Evolutionary conservation across 257 asterid species (phyloP).

Genomic region (Solanum pinnatisectum): DNA sequence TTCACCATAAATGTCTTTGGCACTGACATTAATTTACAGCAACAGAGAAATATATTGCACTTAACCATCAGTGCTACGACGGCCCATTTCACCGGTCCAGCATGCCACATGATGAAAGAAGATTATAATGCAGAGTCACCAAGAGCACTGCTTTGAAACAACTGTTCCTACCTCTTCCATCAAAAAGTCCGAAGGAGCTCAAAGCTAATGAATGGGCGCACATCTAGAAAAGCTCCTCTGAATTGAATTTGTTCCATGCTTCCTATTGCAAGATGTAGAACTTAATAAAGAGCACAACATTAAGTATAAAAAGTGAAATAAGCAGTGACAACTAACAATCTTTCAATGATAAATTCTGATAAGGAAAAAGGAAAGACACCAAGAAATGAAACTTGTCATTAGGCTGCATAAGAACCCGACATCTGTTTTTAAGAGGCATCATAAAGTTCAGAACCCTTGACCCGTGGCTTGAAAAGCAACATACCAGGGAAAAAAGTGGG

Average conservation of each 20-base stretch:
- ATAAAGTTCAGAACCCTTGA: not conserved
- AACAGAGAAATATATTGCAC: conserved; percentile 12
- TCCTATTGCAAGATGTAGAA: conserved; percentile 40
- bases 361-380: not conserved
- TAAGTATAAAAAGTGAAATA: not conserved
- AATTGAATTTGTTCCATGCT: conserved; percentile 97
- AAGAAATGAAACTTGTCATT: not conserved
- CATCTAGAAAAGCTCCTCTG: conserved; percentile 96
- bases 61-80: conserved; percentile 18
- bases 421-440: not conserved
- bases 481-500: not conserved
- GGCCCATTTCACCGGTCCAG: conserved; percentile 14
- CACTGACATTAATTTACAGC: conserved; percentile 42
- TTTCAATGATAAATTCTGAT: not conserved
- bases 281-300: not conserved
- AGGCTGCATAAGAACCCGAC: not conserved
- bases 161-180: conserved; percentile 6
- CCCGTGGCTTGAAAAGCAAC: not conserved
- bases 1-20: conserved; percentile 15
- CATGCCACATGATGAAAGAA: conserved; percentile 14
- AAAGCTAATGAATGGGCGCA: conserved; percentile 9
- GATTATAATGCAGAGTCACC: not conserved
- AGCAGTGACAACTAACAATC: not conserved
- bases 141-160: conserved; percentile 12
- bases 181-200: conserved; percentile 14